A percentile compares a stretch with the other conserved stretches of the same genome.
phyloP scores from a whole-genome alignment of 1,139 yeast species.

The Suhomyces anneliseae region DNA sequence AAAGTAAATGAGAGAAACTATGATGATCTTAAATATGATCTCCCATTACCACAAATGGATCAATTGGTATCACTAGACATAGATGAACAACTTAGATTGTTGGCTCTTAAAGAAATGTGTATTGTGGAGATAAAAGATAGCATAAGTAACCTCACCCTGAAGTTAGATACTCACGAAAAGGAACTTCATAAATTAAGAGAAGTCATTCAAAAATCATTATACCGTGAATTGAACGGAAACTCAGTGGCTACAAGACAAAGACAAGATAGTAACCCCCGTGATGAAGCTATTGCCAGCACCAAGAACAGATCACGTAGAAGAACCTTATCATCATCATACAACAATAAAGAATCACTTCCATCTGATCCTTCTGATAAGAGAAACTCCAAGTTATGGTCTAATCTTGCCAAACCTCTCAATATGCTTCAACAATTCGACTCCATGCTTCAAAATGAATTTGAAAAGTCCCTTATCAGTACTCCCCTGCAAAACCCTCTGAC shows the following conservation, averaged over 20 bases:
- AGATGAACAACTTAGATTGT: slow-evolving; percentile 54
- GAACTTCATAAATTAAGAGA: slow-evolving; percentile 49
- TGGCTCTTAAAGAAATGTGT: slow-evolving; percentile 64
- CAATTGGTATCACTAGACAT: slow-evolving; percentile 37
- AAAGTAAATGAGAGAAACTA: slow-evolving; percentile 1
- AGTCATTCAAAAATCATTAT: slow-evolving; percentile 41
- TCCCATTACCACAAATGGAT: slow-evolving; percentile 34
- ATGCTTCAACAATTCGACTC: slow-evolving; percentile 69
- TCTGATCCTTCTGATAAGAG: slow-evolving; percentile 10
- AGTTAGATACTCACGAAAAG: slow-evolving; percentile 41
- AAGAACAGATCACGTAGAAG: slow-evolving; percentile 25
- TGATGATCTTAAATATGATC: slow-evolving; percentile 11
- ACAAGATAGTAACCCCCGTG: slow-evolving; percentile 33
- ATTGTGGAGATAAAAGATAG: slow-evolving; percentile 57
- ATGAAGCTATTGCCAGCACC: slow-evolving; percentile 37
- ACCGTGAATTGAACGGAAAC: slow-evolving; percentile 29
- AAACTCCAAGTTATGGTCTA: slow-evolving; percentile 36
- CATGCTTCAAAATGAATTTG: slow-evolving; percentile 65
- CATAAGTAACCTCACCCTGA: slow-evolving; percentile 34
- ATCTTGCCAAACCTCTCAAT: slow-evolving; percentile 57
- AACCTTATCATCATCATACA: slow-evolving; percentile 19
- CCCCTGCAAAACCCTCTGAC: slow-evolving; percentile 7
- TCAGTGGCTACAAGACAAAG: slow-evolving; percentile 13
- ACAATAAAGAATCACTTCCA: slow-evolving; percentile 3
- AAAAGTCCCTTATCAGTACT: slow-evolving; percentile 39